Evolutionary conservation across 805 yeast species (phyloP).

Genomic region (Tetrapisispora arboricola): DNA sequence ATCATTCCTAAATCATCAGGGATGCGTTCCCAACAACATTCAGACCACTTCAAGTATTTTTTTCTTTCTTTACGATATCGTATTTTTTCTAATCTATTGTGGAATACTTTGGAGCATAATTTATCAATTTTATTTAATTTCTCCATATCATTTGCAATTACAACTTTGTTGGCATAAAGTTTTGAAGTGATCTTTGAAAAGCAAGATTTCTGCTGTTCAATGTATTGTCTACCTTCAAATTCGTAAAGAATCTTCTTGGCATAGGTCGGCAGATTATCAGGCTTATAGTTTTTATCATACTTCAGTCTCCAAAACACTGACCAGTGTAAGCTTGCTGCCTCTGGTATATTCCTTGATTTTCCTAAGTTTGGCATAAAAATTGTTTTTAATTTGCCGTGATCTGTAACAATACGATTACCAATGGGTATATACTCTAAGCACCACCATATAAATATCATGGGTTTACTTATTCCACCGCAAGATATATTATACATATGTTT

Average conservation of each 20-base stretch:
- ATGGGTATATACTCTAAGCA: slow-evolving; percentile 49
- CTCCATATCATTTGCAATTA: neutral
- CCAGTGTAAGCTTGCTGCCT: slow-evolving; percentile 46
- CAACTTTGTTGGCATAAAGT: neutral
- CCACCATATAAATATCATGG: slow-evolving; percentile 44
- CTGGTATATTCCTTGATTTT: slow-evolving; percentile 39
- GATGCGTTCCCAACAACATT: slow-evolving; percentile 21
- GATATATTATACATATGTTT: slow-evolving; percentile 1
- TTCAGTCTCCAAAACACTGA: slow-evolving; percentile 49
- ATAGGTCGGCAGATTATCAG: slow-evolving; percentile 35
- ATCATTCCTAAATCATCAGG: slow-evolving; percentile 30
- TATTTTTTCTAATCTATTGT: slow-evolving; percentile 5
- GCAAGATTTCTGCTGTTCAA: neutral
- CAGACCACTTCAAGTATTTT: slow-evolving; percentile 22
- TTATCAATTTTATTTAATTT: neutral
- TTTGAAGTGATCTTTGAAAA: neutral
- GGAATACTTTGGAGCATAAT: neutral
- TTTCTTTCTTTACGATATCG: slow-evolving; percentile 9
- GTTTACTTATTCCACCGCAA: slow-evolving; percentile 3
- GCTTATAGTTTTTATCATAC: slow-evolving; percentile 36
- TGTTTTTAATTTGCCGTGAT: slow-evolving; percentile 40
- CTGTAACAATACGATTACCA: slow-evolving; percentile 40
- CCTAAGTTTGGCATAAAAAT: slow-evolving; percentile 50
- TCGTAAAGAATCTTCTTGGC: slow-evolving; percentile 18
- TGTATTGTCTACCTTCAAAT: slow-evolving; percentile 7